A percentile compares a stretch with the other conserved stretches of the same genome.
Evolutionary conservation across 345 rosid genomes (phyloP).

Genomic region (Camelina hispida): DNA sequence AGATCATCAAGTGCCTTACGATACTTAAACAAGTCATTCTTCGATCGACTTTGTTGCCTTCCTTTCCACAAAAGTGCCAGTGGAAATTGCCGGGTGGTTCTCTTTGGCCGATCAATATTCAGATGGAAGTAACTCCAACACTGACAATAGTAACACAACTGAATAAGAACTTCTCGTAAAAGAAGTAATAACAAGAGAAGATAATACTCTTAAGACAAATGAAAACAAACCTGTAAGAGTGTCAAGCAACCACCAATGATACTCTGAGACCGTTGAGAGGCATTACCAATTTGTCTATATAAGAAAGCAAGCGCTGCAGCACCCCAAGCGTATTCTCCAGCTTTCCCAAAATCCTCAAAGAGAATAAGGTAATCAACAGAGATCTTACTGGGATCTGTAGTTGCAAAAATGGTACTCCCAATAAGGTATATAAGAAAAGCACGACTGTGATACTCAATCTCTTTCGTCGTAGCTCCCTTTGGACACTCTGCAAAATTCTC

Average conservation of each 20-base stretch:
- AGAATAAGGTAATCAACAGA: slow-evolving; percentile 72
- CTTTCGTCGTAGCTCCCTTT: slow-evolving; percentile 54
- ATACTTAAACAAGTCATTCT: slow-evolving; percentile 65
- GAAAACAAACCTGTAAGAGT: slow-evolving; percentile 60
- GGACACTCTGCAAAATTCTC: slow-evolving; percentile 73
- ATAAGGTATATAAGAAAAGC: slow-evolving; percentile 75
- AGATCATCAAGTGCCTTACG: slow-evolving; percentile 72
- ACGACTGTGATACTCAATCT: slow-evolving; percentile 61
- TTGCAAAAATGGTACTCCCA: slow-evolving; percentile 78
- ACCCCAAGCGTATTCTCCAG: slow-evolving; percentile 80
- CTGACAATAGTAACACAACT: slow-evolving; percentile 42
- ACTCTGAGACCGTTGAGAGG: slow-evolving; percentile 75
- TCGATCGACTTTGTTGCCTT: slow-evolving; percentile 76
- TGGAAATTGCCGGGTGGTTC: slow-evolving; percentile 62
- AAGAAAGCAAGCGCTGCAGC: slow-evolving; percentile 80
- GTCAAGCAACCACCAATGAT: slow-evolving; percentile 84
- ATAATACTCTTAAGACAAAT: background rate
- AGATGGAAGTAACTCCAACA: slow-evolving; percentile 90
- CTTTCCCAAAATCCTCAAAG: slow-evolving; percentile 65
- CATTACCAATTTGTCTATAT: slow-evolving; percentile 81
- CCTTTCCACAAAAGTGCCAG: slow-evolving; percentile 79
- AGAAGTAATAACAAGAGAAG: background rate
- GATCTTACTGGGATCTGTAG: slow-evolving; percentile 77
- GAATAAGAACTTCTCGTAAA: background rate
- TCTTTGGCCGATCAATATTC: slow-evolving; percentile 71